Percentiles rank a stretch among this genome's conserved stretches.
Evolutionary conservation across 108 stramenopile genomes (phyloP).

Genomic region (Skeletonema grethae): DNA sequence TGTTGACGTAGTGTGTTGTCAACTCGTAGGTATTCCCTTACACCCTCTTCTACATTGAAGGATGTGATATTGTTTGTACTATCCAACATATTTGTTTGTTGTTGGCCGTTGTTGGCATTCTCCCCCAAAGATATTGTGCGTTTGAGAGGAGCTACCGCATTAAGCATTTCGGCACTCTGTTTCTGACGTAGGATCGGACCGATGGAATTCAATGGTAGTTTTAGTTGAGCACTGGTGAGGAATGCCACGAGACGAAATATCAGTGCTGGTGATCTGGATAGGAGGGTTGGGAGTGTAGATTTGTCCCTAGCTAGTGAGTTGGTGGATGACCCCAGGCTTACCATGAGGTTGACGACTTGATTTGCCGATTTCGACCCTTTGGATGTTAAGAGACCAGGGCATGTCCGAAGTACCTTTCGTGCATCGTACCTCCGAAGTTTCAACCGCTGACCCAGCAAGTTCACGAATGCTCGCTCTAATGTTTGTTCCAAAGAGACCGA

Average conservation of each 20-base stretch:
- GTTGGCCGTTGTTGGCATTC: background rate
- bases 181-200: slow-evolving; percentile 67
- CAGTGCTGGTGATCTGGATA: slow-evolving; percentile 70
- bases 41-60: slow-evolving; percentile 8
- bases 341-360: slow-evolving; percentile 65
- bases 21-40: slow-evolving; percentile 21
- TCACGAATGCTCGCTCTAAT: slow-evolving; percentile 49
- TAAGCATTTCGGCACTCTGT: slow-evolving; percentile 56
- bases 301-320: slow-evolving; percentile 72
- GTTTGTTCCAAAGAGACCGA: slow-evolving; percentile 56
- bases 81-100: background rate
- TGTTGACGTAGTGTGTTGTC: slow-evolving; percentile 32
- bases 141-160: slow-evolving; percentile 65
- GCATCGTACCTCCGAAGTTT: slow-evolving; percentile 74
- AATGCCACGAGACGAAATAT: slow-evolving; percentile 78
- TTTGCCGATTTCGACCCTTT: slow-evolving; percentile 65
- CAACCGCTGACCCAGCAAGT: slow-evolving; percentile 51
- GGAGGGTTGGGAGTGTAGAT: slow-evolving; percentile 52
- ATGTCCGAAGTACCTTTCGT: slow-evolving; percentile 59
- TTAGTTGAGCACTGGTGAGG: slow-evolving; percentile 61
- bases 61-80: slow-evolving; percentile 3
- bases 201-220: slow-evolving; percentile 60
- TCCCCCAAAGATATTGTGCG: slow-evolving; percentile 11
- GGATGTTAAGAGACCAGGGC: slow-evolving; percentile 67
- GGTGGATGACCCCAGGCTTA: slow-evolving; percentile 62